Evolutionary conservation across 164 flowering plant genomes (phyloP).

Genomic region (Chimonanthus praecox): DNA sequence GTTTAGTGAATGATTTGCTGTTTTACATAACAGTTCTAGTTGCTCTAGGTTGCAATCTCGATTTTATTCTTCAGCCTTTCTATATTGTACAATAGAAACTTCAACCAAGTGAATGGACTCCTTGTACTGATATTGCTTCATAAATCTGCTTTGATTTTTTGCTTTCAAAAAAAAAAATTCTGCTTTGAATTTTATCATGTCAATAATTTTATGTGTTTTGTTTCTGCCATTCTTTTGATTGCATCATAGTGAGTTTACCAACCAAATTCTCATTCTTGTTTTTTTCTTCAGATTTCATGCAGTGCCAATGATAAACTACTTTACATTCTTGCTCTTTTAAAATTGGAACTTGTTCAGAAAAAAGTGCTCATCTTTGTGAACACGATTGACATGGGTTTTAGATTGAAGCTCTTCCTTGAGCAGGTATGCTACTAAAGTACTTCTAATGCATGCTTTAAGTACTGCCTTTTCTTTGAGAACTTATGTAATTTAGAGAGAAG

Average conservation of each 20-base stretch:
- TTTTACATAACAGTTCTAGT: background rate
- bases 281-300: conserved; percentile 62
- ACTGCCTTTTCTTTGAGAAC: background rate
- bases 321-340: conserved; percentile 78
- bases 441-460: background rate
- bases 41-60: background rate
- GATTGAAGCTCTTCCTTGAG: conserved; percentile 80
- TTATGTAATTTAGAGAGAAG: too few relatives aligned
- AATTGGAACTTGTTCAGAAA: conserved; percentile 81
- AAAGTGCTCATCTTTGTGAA: conserved; percentile 85
- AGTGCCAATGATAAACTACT: conserved; percentile 66
- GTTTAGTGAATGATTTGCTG: background rate
- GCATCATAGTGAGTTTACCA: background rate
- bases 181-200: conserved; percentile 1
- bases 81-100: background rate
- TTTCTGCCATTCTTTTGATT: background rate
- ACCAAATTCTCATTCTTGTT: conserved; percentile 1
- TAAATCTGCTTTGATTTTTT: background rate
- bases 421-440: conserved; percentile 48
- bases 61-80: conserved; percentile 3
- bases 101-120: background rate
- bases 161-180: background rate
- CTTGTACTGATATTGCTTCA: background rate
- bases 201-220: background rate
- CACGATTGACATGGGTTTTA: conserved; percentile 76